Conservation (phyloP, 1,139 yeast genomes). For the Meyerozyma smithsonii region DNA sequence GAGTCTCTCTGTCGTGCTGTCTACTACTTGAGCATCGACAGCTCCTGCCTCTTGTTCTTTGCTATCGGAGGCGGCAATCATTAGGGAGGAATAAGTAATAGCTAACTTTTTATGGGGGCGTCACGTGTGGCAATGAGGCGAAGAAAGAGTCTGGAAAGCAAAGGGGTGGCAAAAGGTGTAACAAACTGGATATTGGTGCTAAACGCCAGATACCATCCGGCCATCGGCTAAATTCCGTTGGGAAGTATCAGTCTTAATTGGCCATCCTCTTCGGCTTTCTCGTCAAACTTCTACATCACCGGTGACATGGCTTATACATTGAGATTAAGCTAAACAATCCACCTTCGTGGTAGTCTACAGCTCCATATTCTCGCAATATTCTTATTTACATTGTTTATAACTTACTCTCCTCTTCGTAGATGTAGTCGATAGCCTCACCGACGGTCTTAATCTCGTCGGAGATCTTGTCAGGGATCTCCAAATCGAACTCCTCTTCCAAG, state of each 20-base stretch:
- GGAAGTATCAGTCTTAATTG: too few relatives aligned
- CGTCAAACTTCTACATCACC: conserved; percentile 15
- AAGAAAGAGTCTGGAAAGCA: too few relatives aligned
- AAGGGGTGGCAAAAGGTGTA: too few relatives aligned
- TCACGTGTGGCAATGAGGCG: neutral
- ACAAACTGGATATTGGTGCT: too few relatives aligned
- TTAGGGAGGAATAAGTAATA: neutral
- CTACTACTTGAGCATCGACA: neutral
- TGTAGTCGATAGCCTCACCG: conserved; percentile 63
- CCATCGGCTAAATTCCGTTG: too few relatives aligned
- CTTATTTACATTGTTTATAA: conserved; percentile 19
- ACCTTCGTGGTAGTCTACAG: neutral
- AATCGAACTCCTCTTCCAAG: conserved; percentile 67
- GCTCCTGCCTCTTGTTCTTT: neutral
- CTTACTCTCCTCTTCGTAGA: conserved; percentile 46
- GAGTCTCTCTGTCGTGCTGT: neutral
- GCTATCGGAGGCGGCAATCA: neutral
- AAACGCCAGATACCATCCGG: too few relatives aligned
- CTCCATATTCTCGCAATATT: conserved; percentile 2
- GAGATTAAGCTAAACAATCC: neutral
- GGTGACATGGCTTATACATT: conserved; percentile 13
- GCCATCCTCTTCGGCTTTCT: too few relatives aligned
- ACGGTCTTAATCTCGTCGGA: conserved; percentile 68
- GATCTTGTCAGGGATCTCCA: conserved; percentile 64
- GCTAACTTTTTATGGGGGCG: neutral